phyloP scores from a whole-genome alignment of 257 asterid species.

The Scutellaria barbata region DNA sequence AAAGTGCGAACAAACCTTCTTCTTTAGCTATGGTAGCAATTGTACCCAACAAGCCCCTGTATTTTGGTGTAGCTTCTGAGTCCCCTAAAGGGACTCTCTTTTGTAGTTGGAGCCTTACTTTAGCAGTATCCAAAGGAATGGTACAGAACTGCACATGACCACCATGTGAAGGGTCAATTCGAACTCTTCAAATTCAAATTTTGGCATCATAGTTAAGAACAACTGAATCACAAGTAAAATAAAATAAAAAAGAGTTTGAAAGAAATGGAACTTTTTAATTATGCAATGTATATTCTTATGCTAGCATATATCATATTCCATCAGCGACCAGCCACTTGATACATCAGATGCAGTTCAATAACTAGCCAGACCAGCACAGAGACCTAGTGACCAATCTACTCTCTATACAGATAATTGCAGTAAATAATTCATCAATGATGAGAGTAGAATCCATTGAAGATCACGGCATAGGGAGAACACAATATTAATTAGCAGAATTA shows the following conservation, averaged over 20 bases:
- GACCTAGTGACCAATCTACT: constrained; percentile 11
- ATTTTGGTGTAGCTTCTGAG: constrained; percentile 56
- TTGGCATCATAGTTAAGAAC: constrained; percentile 14
- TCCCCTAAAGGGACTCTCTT: constrained; percentile 68
- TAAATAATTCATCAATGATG: not conserved
- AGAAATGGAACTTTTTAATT: not conserved
- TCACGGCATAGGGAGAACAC: not conserved
- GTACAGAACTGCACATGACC: constrained; percentile 75
- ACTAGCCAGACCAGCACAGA: not conserved
- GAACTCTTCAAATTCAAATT: constrained; percentile 24
- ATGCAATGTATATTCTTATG: not conserved
- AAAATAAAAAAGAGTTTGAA: not conserved
- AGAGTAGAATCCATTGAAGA: not conserved
- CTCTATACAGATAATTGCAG: constrained; percentile 10
- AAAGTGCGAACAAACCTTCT: constrained; percentile 80
- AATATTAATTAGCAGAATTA: not conserved
- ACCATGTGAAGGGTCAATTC: constrained; percentile 34
- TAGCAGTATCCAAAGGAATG: constrained; percentile 83
- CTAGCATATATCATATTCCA: not conserved
- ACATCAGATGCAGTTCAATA: constrained; percentile 25
- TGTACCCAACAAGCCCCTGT: constrained; percentile 76
- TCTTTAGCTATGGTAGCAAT: constrained; percentile 78
- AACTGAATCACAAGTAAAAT: not conserved
- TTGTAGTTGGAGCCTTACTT: constrained; percentile 94
- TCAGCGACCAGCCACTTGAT: constrained; percentile 5